Evolutionary conservation across 2,329 filamentous ascomycete species (phyloP).

Genomic region (Lecanicillium sp.): DNA sequence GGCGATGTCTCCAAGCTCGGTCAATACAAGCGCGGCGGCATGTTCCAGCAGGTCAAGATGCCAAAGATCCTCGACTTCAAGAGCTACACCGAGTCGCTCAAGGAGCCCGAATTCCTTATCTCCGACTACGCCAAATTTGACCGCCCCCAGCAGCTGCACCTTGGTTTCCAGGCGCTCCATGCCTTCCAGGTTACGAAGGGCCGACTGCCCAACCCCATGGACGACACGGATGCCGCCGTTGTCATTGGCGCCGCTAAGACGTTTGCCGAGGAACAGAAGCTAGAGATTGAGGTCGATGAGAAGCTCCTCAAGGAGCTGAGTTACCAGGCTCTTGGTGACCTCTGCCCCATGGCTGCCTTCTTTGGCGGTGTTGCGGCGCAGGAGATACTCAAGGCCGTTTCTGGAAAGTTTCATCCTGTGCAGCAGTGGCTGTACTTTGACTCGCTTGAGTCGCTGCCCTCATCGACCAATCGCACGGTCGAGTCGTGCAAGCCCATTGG

Average conservation of each 20-base stretch:
- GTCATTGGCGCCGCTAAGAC: conserved; percentile 69
- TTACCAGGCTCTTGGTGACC: conserved; percentile 87
- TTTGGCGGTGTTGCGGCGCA: conserved; percentile 92
- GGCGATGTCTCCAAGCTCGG: conserved; percentile 85
- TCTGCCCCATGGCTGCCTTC: conserved; percentile 88
- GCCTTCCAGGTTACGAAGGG: conserved; percentile 72
- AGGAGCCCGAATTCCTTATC: conserved; percentile 81
- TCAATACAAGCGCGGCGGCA: conserved; percentile 78
- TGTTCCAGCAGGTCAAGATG: conserved; percentile 98
- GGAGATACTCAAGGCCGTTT: conserved; percentile 93
- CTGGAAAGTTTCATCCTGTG: conserved; percentile 95
- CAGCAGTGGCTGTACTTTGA: conserved; percentile 97
- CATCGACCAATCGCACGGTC: conserved; percentile 67
- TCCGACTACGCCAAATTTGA: conserved; percentile 99
- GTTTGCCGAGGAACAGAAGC: conserved; percentile 66
- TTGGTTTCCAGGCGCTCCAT: conserved; percentile 89
- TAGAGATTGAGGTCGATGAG: conserved; percentile 70
- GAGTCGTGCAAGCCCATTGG: conserved; percentile 82
- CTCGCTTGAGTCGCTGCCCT: conserved; percentile 89
- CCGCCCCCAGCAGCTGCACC: conserved; percentile 82
- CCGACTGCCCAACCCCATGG: conserved; percentile 74
- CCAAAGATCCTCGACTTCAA: conserved; percentile 90
- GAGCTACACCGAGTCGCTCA: conserved; percentile 67
- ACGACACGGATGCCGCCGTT: conserved; percentile 75
- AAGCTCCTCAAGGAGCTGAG: conserved; percentile 89